Percentiles rank a stretch among this genome's conserved stretches.
Conservation (phyloP, 371 early-diverging fungal species). For the Apophysomyces trapeziformis region DNA sequence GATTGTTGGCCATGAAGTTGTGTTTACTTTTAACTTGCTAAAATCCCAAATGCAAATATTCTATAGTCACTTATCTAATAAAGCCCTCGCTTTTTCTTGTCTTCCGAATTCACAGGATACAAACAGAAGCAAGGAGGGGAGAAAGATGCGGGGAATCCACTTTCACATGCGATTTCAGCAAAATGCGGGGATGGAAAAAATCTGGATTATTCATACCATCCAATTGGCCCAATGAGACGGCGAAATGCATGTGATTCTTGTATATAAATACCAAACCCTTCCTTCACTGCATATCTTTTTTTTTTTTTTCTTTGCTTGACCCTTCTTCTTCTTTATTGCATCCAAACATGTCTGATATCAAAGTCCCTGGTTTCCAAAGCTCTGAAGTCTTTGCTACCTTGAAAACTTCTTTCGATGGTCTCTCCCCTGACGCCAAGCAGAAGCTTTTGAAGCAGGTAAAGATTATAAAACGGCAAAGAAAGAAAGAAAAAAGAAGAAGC, state of each 20-base stretch:
- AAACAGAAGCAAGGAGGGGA: neutral
- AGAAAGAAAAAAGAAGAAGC: neutral
- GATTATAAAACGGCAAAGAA: neutral
- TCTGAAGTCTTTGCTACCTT: slow-evolving; percentile 23
- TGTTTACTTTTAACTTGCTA: too few relatives aligned
- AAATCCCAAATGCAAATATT: too few relatives aligned
- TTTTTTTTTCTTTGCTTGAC: neutral
- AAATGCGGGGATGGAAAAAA: slow-evolving; percentile 3
- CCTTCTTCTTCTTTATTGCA: slow-evolving; percentile 1
- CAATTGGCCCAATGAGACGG: neutral
- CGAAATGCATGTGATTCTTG: slow-evolving; percentile 4
- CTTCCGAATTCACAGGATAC: neutral
- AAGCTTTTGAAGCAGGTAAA: slow-evolving; percentile 26
- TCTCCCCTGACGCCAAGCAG: slow-evolving; percentile 19
- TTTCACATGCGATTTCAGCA: slow-evolving; percentile 4
- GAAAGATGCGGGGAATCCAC: neutral
- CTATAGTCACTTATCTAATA: too few relatives aligned
- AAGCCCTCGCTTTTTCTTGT: too few relatives aligned
- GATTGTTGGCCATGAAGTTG: too few relatives aligned
- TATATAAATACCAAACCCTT: slow-evolving; percentile 5
- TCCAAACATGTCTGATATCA: slow-evolving; percentile 27
- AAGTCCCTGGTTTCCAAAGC: slow-evolving; percentile 25
- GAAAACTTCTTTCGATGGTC: slow-evolving; percentile 21
- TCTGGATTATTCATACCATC: neutral
- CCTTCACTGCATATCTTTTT: neutral